Evolutionary conservation across 306 rosid genomes (phyloP).

Genomic region (Citrullus mucosospermus): DNA sequence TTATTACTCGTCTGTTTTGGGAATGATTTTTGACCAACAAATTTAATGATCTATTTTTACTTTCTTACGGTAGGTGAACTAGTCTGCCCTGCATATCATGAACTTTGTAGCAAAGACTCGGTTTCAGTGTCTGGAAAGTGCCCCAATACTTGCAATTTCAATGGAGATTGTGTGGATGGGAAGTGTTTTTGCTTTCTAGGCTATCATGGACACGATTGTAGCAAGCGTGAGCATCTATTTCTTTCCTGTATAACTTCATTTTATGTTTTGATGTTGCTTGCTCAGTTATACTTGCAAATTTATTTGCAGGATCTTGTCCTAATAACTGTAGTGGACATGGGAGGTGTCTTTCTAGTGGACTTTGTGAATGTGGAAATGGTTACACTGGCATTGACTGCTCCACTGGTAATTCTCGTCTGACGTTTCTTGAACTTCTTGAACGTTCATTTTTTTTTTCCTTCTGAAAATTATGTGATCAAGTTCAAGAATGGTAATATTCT

Average conservation of each 20-base stretch:
- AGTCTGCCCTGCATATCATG: constrained; percentile 75
- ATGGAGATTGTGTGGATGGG: constrained; percentile 92
- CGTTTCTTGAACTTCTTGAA: background rate
- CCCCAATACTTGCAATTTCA: constrained; percentile 60
- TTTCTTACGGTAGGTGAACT: constrained; percentile 47
- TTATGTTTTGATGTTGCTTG: background rate
- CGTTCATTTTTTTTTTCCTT: background rate
- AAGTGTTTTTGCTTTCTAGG: constrained; percentile 79
- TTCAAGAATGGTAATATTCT: background rate
- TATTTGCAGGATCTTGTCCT: constrained; percentile 60
- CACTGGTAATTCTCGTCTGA: constrained; percentile 39
- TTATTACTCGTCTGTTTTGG: background rate
- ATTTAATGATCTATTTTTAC: background rate
- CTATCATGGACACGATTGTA: constrained; percentile 70
- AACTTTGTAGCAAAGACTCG: constrained; percentile 53
- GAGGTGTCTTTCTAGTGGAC: constrained; percentile 67
- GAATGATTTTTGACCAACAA: background rate
- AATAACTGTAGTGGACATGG: constrained; percentile 60
- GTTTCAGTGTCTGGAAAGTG: constrained; percentile 52
- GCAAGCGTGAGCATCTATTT: constrained; percentile 52
- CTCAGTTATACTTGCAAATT: background rate
- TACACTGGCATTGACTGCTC: constrained; percentile 87
- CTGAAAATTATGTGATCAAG: background rate
- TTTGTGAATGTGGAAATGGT: constrained; percentile 74
- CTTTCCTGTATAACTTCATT: background rate